Evolutionary conservation across 73 alveolate genomes (phyloP).

Genomic region (Urostyla sp.): DNA sequence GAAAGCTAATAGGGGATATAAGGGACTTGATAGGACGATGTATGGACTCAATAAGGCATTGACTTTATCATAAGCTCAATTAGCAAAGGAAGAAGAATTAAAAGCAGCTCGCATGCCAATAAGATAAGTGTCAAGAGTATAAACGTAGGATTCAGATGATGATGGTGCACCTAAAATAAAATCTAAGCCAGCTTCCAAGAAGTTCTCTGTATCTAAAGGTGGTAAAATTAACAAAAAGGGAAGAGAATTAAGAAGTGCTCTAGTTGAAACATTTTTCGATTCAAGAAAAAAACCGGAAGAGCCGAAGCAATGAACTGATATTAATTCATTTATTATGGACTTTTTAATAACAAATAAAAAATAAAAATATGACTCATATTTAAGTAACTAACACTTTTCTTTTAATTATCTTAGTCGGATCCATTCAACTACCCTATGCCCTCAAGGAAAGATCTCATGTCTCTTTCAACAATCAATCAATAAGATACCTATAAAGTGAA

Average conservation of each 20-base stretch:
- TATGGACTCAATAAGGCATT: slow-evolving; percentile 4
- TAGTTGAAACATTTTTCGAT: not conserved
- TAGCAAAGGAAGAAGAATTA: slow-evolving; percentile 10
- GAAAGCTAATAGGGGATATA: slow-evolving; percentile 31
- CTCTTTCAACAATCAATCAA: slow-evolving; percentile 60
- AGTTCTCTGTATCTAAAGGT: slow-evolving; percentile 13
- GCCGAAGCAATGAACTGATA: not conserved
- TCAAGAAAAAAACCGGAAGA: not conserved
- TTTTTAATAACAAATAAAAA: not conserved
- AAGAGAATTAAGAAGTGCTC: slow-evolving; percentile 35
- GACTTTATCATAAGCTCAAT: not conserved
- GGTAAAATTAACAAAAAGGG: slow-evolving; percentile 48
- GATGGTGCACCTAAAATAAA: not conserved
- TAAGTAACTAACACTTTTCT: not conserved
- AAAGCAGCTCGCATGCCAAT: not conserved
- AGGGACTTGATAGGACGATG: slow-evolving; percentile 57
- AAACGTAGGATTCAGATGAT: slow-evolving; percentile 31
- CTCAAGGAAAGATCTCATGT: slow-evolving; percentile 60
- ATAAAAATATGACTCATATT: not conserved
- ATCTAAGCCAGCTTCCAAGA: slow-evolving; percentile 9
- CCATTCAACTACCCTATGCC: slow-evolving; percentile 75
- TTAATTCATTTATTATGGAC: not conserved
- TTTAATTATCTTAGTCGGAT: slow-evolving; percentile 9
- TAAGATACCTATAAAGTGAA: slow-evolving; percentile 45
- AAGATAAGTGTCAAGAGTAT: too few species aligned